Base-by-base conservation (phyloP, 164 flowering plant genomes). In the Amborella trichopoda region DNA sequence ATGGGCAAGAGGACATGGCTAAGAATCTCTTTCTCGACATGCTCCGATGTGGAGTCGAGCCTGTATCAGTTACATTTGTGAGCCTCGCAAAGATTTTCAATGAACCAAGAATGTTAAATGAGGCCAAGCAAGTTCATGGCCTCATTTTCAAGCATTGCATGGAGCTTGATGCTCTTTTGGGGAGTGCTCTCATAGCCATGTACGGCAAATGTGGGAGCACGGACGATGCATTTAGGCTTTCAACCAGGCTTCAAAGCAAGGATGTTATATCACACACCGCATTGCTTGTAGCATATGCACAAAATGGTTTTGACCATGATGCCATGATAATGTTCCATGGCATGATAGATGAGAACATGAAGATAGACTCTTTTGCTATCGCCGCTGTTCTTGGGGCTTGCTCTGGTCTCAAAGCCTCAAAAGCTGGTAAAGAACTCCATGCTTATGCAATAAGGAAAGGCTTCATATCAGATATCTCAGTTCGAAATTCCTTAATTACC, bases 401-500 rank as follows among this genome's bases (percentile, higher is more conserved):
- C 13, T 14, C 12, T 37, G n/a, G 40, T 6, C 18, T 13, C 5
- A 20, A 37, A 14, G 40, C 40, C 14, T 14, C n/a, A 14, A 20
- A 37, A 37, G 5, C 13, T 14, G 8, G 40, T 5, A 37, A 13
- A 13, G 18, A 37, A 20, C 8, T 37, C n/a, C 40, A 37, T 37
- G 40, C 40, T 37, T 37, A 30, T 30, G 34, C 34, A 9, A 30
- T 63, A 61, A 59, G 48, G 52, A 49, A 40, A 76, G 78, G 80
- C 68, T 77, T 21, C 48, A 51, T 3, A 73, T 49, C 62, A 66
- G 55, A 23, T 40, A 69, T 44, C 52, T 58, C 26, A 71, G 83
- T 46, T 52, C 48, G 34, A 3, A 76, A 80, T 55, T 73, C 73
- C 12, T 80, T 83, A 86, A 78, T 83, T 50, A 57, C 73, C 4